These are phyloP conservation scores for Lagerstroemia speciosa DNA, from an alignment of 345 rosid genomes.

Conservation along the genomic window DNA sequence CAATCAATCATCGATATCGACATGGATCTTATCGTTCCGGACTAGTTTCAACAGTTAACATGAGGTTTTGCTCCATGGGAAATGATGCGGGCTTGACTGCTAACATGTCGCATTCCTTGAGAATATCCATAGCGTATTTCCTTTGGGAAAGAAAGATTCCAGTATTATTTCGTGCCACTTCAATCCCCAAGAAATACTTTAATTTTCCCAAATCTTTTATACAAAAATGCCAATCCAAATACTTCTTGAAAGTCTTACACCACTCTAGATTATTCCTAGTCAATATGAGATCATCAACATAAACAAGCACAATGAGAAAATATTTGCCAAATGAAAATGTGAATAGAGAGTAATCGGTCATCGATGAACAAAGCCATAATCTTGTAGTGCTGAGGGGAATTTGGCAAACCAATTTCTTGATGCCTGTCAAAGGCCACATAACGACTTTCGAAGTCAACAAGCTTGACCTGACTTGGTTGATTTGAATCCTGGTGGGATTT, in stretches of 20 bases:
- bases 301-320: background rate
- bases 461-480: too few species aligned
- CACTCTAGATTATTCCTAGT: background rate
- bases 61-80: background rate
- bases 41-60: background rate
- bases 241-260: background rate
- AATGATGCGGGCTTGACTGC: background rate
- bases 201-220: slow-evolving; percentile 6
- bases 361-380: background rate
- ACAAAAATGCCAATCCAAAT: background rate
- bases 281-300: slow-evolving; percentile 7
- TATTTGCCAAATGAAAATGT: too few species aligned
- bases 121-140: slow-evolving; percentile 6
- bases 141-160: background rate
- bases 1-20: background rate
- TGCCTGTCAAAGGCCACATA: background rate
- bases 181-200: slow-evolving; percentile 9
- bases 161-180: background rate
- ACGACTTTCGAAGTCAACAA: background rate
- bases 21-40: background rate
- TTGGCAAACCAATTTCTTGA: background rate
- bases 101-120: background rate
- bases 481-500: background rate
- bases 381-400: too few species aligned
- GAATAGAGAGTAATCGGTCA: too few species aligned